These are phyloP conservation scores for Saccharomyces hybrid DNA, from an alignment of 1,139 yeast species.

Conservation along the genomic window DNA sequence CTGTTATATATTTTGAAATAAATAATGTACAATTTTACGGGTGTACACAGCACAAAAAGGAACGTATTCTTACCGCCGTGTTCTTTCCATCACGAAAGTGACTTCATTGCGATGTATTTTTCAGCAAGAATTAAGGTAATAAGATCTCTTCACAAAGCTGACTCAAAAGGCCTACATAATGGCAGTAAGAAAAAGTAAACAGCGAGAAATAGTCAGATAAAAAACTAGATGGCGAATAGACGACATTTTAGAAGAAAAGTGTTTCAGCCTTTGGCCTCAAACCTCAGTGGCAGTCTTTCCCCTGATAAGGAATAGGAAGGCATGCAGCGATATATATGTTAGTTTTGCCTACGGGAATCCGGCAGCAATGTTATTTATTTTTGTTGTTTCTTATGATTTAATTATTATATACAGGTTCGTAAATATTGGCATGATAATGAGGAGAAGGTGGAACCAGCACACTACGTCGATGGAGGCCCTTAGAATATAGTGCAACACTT, in stretches of 20 bases:
- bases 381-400: neutral
- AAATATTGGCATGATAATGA: neutral
- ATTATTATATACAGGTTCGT: neutral
- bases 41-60: neutral
- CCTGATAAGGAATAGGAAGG: neutral
- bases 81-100: neutral
- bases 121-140: neutral
- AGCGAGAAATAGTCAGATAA: no score
- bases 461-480: neutral
- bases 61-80: neutral
- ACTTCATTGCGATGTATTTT: neutral
- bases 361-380: neutral
- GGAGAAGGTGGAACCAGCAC: neutral
- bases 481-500: neutral
- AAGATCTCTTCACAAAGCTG: neutral
- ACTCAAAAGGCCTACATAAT: neutral
- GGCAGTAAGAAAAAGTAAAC: neutral
- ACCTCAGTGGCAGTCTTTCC: neutral
- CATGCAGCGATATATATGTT: neutral
- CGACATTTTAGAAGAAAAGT: neutral
- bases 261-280: constrained; percentile 30
- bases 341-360: neutral
- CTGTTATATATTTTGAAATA: neutral
- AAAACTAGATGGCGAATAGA: no score
- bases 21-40: neutral